Evolutionary conservation across 257 asterid species (phyloP).

Genomic region (Nicotiana tabacum): DNA sequence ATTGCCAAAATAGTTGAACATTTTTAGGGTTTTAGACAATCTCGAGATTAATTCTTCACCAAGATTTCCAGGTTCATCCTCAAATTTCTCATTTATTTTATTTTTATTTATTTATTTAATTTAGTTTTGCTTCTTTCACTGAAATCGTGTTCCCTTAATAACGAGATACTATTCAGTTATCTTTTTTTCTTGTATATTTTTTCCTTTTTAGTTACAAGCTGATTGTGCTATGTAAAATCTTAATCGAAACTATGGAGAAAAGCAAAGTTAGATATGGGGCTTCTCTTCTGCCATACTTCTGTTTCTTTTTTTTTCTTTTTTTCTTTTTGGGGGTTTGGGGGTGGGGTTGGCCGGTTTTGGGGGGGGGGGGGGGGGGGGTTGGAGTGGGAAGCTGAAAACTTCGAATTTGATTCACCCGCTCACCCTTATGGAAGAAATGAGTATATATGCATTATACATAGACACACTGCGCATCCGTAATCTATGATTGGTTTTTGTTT

Average conservation of each 20-base stretch:
- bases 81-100: neutral
- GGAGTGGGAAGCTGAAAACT: neutral
- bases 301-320: too few species aligned
- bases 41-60: neutral
- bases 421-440: neutral
- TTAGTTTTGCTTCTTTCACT: neutral
- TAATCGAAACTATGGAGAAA: neutral
- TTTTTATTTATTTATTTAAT: neutral
- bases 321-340: too few species aligned
- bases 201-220: neutral
- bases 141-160: neutral
- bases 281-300: too few species aligned
- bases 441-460: neutral
- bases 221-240: neutral
- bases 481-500: neutral
- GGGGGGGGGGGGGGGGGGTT: neutral
- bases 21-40: neutral
- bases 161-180: neutral
- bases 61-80: slow-evolving; percentile 6
- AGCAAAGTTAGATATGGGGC: too few species aligned
- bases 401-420: neutral
- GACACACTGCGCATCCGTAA: too few species aligned
- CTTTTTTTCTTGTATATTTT: neutral
- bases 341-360: too few species aligned
- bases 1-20: neutral